Conservation (phyloP, 768 basidiomycete species). For the Pleurotus tuoliensis region DNA sequence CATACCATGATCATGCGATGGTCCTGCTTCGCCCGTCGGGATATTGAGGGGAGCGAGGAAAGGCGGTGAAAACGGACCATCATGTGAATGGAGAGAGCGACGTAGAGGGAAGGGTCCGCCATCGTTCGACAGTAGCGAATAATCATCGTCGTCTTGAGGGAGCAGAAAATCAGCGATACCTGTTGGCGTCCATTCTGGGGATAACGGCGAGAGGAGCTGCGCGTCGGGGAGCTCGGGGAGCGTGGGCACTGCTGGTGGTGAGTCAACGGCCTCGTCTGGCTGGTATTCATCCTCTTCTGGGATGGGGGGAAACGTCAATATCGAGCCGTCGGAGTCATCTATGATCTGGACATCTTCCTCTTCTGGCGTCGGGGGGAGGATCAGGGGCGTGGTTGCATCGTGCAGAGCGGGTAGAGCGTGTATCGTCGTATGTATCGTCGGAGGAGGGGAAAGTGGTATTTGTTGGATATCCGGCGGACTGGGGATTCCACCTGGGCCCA, state of each 20-base stretch:
- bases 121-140: slow-evolving; percentile 3
- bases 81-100: not conserved
- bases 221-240: not conserved
- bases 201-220: slow-evolving; percentile 29
- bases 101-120: not conserved
- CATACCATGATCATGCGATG: slow-evolving; percentile 1
- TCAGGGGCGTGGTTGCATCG: slow-evolving; percentile 7
- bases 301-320: not conserved
- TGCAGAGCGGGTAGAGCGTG: slow-evolving; percentile 31
- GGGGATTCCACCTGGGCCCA: slow-evolving; percentile 20
- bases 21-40: slow-evolving; percentile 13
- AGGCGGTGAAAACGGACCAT: not conserved
- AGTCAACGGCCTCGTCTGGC: slow-evolving; percentile 2
- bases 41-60: slow-evolving; percentile 17
- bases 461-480: slow-evolving; percentile 29
- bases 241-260: not conserved
- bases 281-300: slow-evolving; percentile 12
- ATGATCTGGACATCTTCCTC: not conserved
- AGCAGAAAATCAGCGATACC: slow-evolving; percentile 5
- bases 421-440: slow-evolving; percentile 34
- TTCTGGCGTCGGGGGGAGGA: not conserved
- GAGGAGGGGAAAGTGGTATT: slow-evolving; percentile 36
- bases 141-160: slow-evolving; percentile 14
- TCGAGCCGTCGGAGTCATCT: not conserved
- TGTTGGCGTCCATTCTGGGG: slow-evolving; percentile 26